Evolutionary conservation across 2,329 filamentous ascomycete genomes (phyloP).

Genomic region (Aspergillus proliferans): DNA sequence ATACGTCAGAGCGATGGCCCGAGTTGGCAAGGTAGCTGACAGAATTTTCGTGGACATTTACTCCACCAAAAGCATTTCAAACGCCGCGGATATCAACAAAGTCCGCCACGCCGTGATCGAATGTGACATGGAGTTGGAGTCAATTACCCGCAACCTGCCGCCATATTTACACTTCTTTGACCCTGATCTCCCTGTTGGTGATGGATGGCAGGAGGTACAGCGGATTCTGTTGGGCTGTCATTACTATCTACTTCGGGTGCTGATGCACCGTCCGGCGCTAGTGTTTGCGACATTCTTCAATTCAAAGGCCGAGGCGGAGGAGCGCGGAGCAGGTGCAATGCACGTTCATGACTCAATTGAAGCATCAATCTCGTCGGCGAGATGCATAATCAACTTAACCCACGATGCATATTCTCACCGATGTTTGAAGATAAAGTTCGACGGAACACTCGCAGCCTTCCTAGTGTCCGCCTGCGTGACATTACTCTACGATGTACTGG

Average conservation of each 20-base stretch:
- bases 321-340: neutral
- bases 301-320: neutral
- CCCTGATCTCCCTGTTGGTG: constrained; percentile 3
- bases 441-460: constrained; percentile 6
- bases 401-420: neutral
- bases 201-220: constrained; percentile 11
- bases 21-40: constrained; percentile 1
- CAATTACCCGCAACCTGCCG: constrained; percentile 2
- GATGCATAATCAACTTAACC: neutral
- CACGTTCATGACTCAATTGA: constrained; percentile 1
- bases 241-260: constrained; percentile 8
- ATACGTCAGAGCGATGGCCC: constrained; percentile 8
- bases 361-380: neutral
- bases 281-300: constrained; percentile 3
- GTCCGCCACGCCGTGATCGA: neutral
- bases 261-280: constrained; percentile 7
- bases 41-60: neutral
- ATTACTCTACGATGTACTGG: constrained; percentile 11
- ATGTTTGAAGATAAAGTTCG: neutral
- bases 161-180: constrained; percentile 11
- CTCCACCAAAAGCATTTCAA: neutral
- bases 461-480: constrained; percentile 8
- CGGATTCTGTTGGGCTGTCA: constrained; percentile 5
- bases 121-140: neutral
- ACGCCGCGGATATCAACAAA: neutral